phyloP scores from a whole-genome alignment of 768 basidiomycete species.

The Lyophyllum decastes region DNA sequence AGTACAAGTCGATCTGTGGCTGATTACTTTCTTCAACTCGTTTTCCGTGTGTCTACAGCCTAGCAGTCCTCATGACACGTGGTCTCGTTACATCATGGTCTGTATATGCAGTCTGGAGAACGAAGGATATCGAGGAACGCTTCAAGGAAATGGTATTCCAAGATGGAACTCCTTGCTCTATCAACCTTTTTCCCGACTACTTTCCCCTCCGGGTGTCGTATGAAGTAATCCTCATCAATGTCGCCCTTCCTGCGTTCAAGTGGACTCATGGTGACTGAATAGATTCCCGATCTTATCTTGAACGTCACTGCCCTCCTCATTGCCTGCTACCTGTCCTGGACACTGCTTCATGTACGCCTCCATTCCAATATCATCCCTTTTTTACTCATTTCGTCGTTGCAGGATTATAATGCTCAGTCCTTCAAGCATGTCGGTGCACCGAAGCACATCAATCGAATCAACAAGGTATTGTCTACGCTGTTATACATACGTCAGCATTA shows the following conservation, averaged over 20 bases:
- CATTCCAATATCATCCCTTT: not conserved
- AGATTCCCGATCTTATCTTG: slow-evolving; percentile 54
- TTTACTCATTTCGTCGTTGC: not conserved
- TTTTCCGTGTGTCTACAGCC: slow-evolving; percentile 25
- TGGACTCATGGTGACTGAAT: not conserved
- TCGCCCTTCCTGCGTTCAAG: too few relatives aligned
- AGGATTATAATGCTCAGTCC: slow-evolving; percentile 48
- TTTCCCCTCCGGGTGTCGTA: slow-evolving; percentile 39
- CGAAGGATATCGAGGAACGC: slow-evolving; percentile 29
- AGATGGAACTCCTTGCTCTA: slow-evolving; percentile 46
- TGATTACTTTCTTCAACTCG: too few relatives aligned
- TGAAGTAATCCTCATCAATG: slow-evolving; percentile 34
- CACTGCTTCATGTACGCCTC: slow-evolving; percentile 40
- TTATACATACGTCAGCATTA: too few relatives aligned
- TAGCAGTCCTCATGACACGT: slow-evolving; percentile 52
- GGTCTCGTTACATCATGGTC: slow-evolving; percentile 51
- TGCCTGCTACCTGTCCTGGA: slow-evolving; percentile 44
- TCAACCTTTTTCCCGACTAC: slow-evolving; percentile 48
- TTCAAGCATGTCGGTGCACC: slow-evolving; percentile 59
- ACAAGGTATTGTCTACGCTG: too few relatives aligned
- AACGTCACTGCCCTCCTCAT: slow-evolving; percentile 44
- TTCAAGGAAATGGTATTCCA: slow-evolving; percentile 39
- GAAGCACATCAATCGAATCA: slow-evolving; percentile 46
- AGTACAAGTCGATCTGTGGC: slow-evolving; percentile 11
- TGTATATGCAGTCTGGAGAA: slow-evolving; percentile 50